These are phyloP conservation scores for Cordyceps javanica DNA, from an alignment of 2,329 filamentous ascomycete genomes.

Conservation along the genomic window DNA sequence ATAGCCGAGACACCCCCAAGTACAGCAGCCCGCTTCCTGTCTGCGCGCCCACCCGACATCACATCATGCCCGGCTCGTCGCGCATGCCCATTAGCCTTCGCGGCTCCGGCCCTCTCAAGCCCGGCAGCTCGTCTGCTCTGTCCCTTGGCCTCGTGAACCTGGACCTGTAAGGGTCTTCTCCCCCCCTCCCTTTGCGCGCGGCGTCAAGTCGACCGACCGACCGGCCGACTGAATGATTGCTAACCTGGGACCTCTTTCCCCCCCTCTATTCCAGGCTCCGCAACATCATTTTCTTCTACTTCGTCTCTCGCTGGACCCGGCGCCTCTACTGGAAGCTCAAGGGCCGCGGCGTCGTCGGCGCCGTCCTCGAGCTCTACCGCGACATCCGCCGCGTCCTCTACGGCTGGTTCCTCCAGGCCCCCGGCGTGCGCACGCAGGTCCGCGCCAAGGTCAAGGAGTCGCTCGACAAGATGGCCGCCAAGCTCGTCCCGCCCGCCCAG, in stretches of 20 bases:
- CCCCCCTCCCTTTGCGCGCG: neutral
- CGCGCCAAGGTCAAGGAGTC: conserved; percentile 77
- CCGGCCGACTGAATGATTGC: no score
- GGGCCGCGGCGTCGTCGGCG: conserved; percentile 81
- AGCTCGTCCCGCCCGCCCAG: conserved; percentile 70
- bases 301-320: conserved; percentile 76
- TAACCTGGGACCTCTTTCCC: neutral
- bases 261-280: conserved; percentile 51
- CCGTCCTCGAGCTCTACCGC: conserved; percentile 66
- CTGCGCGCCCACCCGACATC: neutral
- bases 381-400: conserved; percentile 69
- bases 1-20: conserved; percentile 8
- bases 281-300: conserved; percentile 84
- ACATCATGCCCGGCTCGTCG: conserved; percentile 58
- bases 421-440: conserved; percentile 80
- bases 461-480: conserved; percentile 72
- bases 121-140: conserved; percentile 43
- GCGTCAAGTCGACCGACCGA: neutral
- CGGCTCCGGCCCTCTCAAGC: conserved; percentile 58
- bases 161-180: conserved; percentile 49
- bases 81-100: conserved; percentile 66
- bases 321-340: conserved; percentile 77
- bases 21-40: neutral
- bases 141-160: conserved; percentile 57
- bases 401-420: conserved; percentile 76